Base-by-base conservation (phyloP, 2,329 filamentous ascomycete species). In the Stylonectria norvegica region DNA sequence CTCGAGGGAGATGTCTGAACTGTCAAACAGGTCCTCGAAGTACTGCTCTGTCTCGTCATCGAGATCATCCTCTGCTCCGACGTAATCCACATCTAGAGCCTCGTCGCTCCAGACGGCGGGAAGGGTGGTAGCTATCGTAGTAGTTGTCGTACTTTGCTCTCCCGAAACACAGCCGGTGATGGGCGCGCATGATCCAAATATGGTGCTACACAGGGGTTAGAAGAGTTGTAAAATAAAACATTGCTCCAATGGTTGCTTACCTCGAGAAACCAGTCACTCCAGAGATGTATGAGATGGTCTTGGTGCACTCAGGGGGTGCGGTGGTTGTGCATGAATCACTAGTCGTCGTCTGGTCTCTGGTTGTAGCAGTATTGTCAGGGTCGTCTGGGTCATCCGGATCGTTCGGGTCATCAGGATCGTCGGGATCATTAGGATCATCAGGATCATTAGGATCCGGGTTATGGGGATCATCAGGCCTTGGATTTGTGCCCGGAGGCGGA, bases 251-350 rank as follows among this genome's bases (percentile, higher is more conserved):
- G 7, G 12, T 7, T 25, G 22, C 20, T 28, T 22, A 27, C 22
- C 19, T 27, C 19, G n/a, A 7, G 12, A 17, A 32, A 14, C 29
- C 36, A 15, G 19, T 18, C 7, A n/a, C 36, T 15, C 17, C 10
- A 3, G 29, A 33, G 8, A 38, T 33, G 15, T 38, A 38, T 11
- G 36, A 38, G 18, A 38, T 27, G 12, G 36, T 38, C 36, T 25
- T 38, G 4, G 36, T 38, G 15, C 36, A 38, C 19, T 15, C 29
- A 14, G 36, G 29, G 5, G 36, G 36, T 6, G 36, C 9, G 5
- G 36, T 33, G 7, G 8, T 23, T 4, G 19, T 17, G 20, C 29
- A 38, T 15, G 19, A 23, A 3, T 4, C 12, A n/a, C 8, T 28
- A 12, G 5, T 37, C 19, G 10, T 29, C 22, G 20, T 36, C n/a